Evolutionary conservation across 805 yeast genomes (phyloP).

Genomic region (Schizosaccharomyces cryophilus): DNA sequence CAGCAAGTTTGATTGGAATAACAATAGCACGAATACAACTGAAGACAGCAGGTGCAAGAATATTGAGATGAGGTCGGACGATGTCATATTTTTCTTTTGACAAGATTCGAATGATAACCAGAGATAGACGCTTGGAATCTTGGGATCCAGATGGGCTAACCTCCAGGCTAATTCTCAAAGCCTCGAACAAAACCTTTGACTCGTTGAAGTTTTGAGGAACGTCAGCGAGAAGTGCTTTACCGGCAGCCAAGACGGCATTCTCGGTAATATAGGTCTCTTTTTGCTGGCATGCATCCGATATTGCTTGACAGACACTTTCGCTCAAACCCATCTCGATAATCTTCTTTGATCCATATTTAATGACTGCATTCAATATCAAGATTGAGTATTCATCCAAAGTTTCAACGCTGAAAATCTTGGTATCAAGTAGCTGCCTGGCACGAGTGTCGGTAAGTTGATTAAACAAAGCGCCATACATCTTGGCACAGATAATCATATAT

Average conservation of each 20-base stretch:
- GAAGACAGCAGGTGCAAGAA: conserved; percentile 52
- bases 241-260: conserved; percentile 55
- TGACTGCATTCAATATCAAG: neutral
- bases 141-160: conserved; percentile 35
- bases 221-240: conserved; percentile 38
- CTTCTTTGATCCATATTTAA: conserved; percentile 1
- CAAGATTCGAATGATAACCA: conserved; percentile 52
- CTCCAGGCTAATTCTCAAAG: conserved; percentile 25
- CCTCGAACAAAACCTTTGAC: conserved; percentile 21
- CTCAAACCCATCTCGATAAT: conserved; percentile 25
- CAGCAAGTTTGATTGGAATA: conserved; percentile 80
- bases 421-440: neutral
- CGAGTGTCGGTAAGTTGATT: neutral
- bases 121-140: conserved; percentile 57
- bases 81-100: conserved; percentile 33
- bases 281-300: conserved; percentile 22
- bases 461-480: neutral
- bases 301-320: conserved; percentile 25
- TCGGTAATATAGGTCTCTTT: conserved; percentile 22
- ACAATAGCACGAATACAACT: conserved; percentile 64
- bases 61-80: conserved; percentile 27
- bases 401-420: neutral
- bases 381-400: neutral
- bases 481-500: conserved; percentile 18
- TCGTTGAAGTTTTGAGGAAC: conserved; percentile 16